Conservation (phyloP, 1,284 basidiomycete genomes). For the Puccinia hordei region DNA sequence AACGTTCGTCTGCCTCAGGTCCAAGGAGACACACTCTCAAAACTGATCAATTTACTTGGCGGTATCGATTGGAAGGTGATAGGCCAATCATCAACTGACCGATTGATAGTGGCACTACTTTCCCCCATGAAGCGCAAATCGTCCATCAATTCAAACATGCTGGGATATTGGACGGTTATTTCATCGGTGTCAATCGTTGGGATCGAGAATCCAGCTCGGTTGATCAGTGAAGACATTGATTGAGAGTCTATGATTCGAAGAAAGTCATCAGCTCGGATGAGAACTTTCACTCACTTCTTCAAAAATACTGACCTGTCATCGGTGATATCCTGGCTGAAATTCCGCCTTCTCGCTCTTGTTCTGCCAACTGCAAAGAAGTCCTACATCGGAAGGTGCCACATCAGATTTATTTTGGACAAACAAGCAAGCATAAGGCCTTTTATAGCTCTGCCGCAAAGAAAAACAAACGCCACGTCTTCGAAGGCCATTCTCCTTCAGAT, state of each 20-base stretch:
- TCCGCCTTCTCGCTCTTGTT: constrained; percentile 90
- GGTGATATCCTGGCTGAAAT: constrained; percentile 93
- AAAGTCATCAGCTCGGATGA: not conserved
- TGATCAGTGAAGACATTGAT: constrained; percentile 77
- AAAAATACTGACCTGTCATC: constrained; percentile 77
- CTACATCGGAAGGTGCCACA: constrained; percentile 56
- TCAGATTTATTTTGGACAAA: not conserved
- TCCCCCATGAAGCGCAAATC: constrained; percentile 97
- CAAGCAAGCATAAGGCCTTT: constrained; percentile 10
- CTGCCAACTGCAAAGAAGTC: constrained; percentile 86
- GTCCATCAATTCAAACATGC: constrained; percentile 92
- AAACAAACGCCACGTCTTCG: too few species aligned
- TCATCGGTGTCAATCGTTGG: constrained; percentile 96
- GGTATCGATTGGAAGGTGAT: not conserved
- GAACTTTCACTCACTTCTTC: not conserved
- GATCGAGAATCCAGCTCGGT: constrained; percentile 87
- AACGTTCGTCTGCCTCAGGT: constrained; percentile 65
- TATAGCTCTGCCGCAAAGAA: not conserved
- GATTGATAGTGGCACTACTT: constrained; percentile 81
- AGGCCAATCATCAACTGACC: constrained; percentile 62
- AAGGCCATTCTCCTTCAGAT: not conserved
- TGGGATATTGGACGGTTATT: constrained; percentile 84
- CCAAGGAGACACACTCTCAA: constrained; percentile 8
- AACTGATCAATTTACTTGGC: not conserved
- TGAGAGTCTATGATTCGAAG: constrained; percentile 55